Evolutionary conservation across 257 asterid genomes (phyloP).

Genomic region (Fraxinus excelsior): DNA sequence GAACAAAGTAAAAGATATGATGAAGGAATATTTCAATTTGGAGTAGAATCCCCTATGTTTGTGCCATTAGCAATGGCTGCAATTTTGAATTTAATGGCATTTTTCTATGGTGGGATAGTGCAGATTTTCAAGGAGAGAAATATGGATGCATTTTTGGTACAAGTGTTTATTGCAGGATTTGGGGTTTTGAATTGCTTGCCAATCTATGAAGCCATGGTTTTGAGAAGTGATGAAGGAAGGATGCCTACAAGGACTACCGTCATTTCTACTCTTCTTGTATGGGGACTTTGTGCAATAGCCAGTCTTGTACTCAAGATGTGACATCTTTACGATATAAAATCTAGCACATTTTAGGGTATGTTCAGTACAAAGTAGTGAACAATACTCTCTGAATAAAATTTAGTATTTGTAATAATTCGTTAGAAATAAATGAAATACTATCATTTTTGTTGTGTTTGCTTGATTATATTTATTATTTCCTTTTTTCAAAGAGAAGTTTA

Average conservation of each 20-base stretch:
- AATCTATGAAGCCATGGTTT: conserved; percentile 69
- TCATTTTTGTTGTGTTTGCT: no score
- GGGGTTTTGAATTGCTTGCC: conserved; percentile 61
- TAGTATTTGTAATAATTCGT: neutral
- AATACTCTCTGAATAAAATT: no score
- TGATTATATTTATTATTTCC: no score
- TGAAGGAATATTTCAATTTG: conserved; percentile 63
- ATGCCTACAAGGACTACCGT: conserved; percentile 54
- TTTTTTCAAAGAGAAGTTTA: no score
- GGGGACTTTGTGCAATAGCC: conserved; percentile 25
- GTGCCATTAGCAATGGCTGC: conserved; percentile 58
- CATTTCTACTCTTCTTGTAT: conserved; percentile 40
- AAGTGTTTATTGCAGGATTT: conserved; percentile 49
- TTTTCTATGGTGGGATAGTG: conserved; percentile 28
- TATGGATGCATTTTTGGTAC: conserved; percentile 34
- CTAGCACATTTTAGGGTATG: neutral
- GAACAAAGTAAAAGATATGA: conserved; percentile 58
- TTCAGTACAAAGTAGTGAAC: neutral
- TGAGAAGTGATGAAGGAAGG: conserved; percentile 61
- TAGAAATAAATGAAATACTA: neutral
- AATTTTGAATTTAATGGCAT: conserved; percentile 41
- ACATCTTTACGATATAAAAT: neutral
- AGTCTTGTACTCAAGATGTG: conserved; percentile 23
- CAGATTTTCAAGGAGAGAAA: conserved; percentile 24
- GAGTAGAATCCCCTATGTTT: conserved; percentile 65